Evolutionary conservation across 106 monocot species (phyloP).

Genomic region (Allium cepa): DNA sequence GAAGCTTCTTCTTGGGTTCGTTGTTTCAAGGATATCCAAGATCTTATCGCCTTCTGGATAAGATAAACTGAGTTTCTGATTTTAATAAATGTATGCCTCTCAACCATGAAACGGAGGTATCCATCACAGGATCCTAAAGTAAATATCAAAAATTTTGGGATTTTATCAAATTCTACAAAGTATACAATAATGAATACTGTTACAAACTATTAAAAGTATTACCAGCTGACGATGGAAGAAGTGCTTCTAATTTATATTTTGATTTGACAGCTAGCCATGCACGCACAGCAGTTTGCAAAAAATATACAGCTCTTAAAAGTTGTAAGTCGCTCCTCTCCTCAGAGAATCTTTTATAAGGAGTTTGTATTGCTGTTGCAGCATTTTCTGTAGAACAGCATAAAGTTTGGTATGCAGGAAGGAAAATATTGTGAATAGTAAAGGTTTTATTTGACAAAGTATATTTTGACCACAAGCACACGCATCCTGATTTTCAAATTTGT

Average conservation of each 20-base stretch:
- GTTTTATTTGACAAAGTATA: not conserved
- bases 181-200: not conserved
- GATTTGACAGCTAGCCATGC: conserved; percentile 25
- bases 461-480: conserved; percentile 4
- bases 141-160: no score
- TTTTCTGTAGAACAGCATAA: conserved; percentile 19
- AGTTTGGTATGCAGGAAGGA: not conserved
- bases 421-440: not conserved
- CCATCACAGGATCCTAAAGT: conserved; percentile 21
- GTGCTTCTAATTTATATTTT: not conserved
- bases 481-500: conserved; percentile 14
- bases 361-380: conserved; percentile 41
- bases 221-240: conserved; percentile 11
- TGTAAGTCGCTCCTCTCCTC: conserved; percentile 22
- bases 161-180: not conserved
- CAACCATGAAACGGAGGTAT: conserved; percentile 33
- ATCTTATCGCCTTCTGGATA: conserved; percentile 35
- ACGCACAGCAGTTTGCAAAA: conserved; percentile 30
- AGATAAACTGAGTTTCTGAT: conserved; percentile 19
- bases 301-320: conserved; percentile 18
- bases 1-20: not conserved
- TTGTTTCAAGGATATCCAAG: conserved; percentile 18
- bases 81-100: conserved; percentile 36
- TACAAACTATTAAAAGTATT: not conserved
- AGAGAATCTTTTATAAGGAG: conserved; percentile 25